Base-by-base conservation (phyloP, 1,139 yeast genomes). In the Pichia sp. region DNA sequence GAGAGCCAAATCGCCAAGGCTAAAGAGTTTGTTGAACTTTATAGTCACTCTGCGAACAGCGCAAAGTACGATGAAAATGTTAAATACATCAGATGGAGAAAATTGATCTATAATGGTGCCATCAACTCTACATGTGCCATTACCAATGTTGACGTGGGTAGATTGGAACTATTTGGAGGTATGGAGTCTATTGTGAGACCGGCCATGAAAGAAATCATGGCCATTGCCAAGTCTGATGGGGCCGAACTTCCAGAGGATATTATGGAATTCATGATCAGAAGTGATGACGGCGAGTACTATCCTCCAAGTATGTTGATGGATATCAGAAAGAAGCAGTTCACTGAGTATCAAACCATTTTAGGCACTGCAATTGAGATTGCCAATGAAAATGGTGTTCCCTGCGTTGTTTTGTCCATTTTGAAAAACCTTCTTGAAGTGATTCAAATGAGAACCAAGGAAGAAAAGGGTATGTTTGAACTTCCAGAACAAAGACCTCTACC, bases 331-430 rank as follows among this genome's bases (percentile, higher is more conserved):
- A 78, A 79, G 27, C 83, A 82, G 55, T 79, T 80, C 47, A 72
- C 83, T 57, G 95, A 85, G 61, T 64, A 81, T 44, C 88, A 83
- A 56, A 78, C 77, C 27, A 79, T 85, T 50, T 65, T 84, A 44
- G 90, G 92, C 2, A 83, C 80, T 57, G 87, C 92, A 0, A 63
- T 85, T 51, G 69, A 70, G 38, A 66, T 79, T 42, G 92, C 88
- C 2, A 60, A 67, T 40, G 67, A 67, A 45, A 72, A 77, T 49
- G 69, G 71, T 3, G 75, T 85, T n/a, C 58, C 64, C 0, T 69
- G 82, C 1, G 95, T 94, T 0, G 66, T 72, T 4, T 68, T 85
- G 46, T 62, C 68, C 4, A 66, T 77, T n/a, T 53, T 85, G 34
- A 81, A 81, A 60, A 64, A 71, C 42, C 65, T 84, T 46, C 65